Evolutionary conservation across 805 yeast genomes (phyloP), one percentile per base, ranked within the genome.

Genomic region (Cyberlindnera maclurae): DNA sequence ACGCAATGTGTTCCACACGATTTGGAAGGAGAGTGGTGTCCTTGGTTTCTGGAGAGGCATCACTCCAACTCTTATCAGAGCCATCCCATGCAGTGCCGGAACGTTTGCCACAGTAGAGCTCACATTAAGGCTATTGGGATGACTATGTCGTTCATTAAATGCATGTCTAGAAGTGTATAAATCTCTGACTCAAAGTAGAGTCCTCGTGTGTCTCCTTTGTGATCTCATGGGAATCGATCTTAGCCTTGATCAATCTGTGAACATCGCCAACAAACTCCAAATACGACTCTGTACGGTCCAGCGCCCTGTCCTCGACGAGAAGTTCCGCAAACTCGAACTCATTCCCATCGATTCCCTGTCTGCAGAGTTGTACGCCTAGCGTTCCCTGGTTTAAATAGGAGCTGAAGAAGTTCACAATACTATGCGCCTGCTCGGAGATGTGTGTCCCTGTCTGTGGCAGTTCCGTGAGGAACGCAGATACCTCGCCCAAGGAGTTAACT

Each of bases 41-140:
- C 43, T 59, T 11, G 82, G 82, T 0, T 76, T 76, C 55, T 77
- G 82, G 82, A 68, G 71, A 57, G 83, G 83, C 9, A 64, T 77
- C 31, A 71, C 66, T 0, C 83, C 83, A 0, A 73, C 82, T 16
- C 60, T 77, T 31, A 42, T 75, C 4, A 65, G 83, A 50, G 83
- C 83, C 0, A 67, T 75, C 30, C 83, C 83, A 4, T 74, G 81
- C 48, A 70, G 78, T 52, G 84, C 89, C 1, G 84, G 84, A 12
- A 82, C 90, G 0, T 82, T 82, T 65, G 84, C 88, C 3, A 75
- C 82, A 12, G 89, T 82, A 3, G 90, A 82, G 52, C 62, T 75
- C 40, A 79, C 86, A 0, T 57, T 82, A 43, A 60, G 90, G 36
- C 28, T 54, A 12, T 27, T 54, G 15, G 55, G 50, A 4, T 52